Evolutionary conservation across 1,284 basidiomycete species (phyloP), one percentile per base, ranked within the genome.

Genomic region (Austroboletus novae-zelandiae): DNA sequence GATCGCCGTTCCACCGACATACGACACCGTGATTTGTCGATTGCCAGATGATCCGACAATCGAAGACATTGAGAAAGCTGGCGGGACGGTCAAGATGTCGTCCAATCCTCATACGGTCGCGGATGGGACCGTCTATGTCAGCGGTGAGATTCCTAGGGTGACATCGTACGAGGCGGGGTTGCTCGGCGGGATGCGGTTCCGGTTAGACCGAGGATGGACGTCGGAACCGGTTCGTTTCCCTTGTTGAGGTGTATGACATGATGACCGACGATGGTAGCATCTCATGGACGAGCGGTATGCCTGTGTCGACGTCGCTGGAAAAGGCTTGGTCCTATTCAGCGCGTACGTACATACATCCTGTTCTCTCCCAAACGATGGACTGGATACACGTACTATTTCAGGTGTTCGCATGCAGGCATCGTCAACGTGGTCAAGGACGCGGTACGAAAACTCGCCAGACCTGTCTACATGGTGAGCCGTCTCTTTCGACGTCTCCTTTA

Each of bases 251-350:
- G 23, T 15, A 27, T 5, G 15, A 5, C 6, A 25, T n/a, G 4
- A 30, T 29, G 6, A 39, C 11, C 25, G 48, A 37, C 37, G 5
- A 13, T 45, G 29, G 25, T 23, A 89, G 86, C 76, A 85, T 52
- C 81, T 92, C 58, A 82, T 83, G 81, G 91, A 92, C 56, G 91
- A 93, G 64, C 76, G 90, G 35, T 93, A 91, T 63, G 81, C 80
- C 43, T 84, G 75, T 1, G 72, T 91, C 34, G 87, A 92, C 65
- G 85, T 92, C 1, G 74, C 76, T 25, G 89, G 87, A 17, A 91
- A 89, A 63, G 90, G 91, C 0, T 69, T 92, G 29, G 78, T 92
- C 18, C 74, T 93, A 45, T 90, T 93, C 67, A 91, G 86, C 71
- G 84, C 90, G 80, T 89, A 56, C 65, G 85, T 74, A 29, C 47